Percentiles rank a stretch among this genome's conserved stretches.
These are phyloP conservation scores for Alternaria viburni DNA, from an alignment of 2,329 filamentous ascomycete species.

Conservation along the genomic window DNA sequence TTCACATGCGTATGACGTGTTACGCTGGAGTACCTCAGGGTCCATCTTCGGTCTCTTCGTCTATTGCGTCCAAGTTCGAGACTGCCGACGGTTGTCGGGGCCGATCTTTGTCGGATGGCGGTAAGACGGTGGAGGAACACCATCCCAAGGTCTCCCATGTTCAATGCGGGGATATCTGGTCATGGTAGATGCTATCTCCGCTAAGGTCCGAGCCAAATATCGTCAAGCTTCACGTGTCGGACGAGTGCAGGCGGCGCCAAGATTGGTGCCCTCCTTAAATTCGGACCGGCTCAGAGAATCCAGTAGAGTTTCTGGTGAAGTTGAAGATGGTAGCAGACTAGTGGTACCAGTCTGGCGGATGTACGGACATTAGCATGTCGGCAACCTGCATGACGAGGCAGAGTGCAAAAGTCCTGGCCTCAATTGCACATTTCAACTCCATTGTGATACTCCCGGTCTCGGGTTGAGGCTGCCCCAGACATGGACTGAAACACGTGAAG, in stretches of 20 bases:
- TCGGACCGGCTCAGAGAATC: background rate
- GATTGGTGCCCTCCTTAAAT: background rate
- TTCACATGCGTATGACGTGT: constrained; percentile 12
- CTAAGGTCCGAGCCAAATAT: background rate
- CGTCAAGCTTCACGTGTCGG: background rate
- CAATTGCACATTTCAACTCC: background rate
- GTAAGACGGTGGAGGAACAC: constrained; percentile 12
- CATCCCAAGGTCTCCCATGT: background rate
- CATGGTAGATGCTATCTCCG: constrained; percentile 4
- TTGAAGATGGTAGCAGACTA: background rate
- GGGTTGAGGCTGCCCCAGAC: background rate
- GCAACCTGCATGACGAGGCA: background rate
- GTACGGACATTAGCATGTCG: background rate
- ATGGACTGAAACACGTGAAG: background rate
- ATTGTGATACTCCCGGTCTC: background rate
- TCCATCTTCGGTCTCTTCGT: background rate
- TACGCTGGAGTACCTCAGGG: background rate
- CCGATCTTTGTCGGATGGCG: constrained; percentile 7
- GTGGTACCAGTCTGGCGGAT: background rate
- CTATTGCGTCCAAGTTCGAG: background rate
- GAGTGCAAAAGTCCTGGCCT: background rate
- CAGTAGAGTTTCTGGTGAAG: background rate
- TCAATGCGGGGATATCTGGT: background rate
- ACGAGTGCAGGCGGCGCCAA: background rate
- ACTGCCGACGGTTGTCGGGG: background rate